Evolutionary conservation across 441 rosid species (phyloP), one percentile per base, ranked within the genome.

Genomic region (Euphorbia neoarborescens): DNA sequence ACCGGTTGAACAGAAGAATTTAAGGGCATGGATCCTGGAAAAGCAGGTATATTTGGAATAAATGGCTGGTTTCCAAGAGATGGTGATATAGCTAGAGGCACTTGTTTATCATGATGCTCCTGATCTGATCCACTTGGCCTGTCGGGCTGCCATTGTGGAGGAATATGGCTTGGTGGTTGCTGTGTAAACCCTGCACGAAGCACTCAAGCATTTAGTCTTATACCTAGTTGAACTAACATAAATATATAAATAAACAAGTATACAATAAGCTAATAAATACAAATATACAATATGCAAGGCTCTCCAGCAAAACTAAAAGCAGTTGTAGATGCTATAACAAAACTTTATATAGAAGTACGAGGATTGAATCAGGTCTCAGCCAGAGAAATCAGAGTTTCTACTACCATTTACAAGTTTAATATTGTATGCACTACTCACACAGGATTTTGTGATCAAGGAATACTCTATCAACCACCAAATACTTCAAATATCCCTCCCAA

Each of bases 11-110:
- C 77, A 67, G 94, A 78, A 71, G 91, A 68, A 69, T 71, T 82
- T 74, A 90, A 38, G 15, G 97, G 85, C 69, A 87, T 37, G 51
- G 96, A 78, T 62, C 89, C 89, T 1, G 94, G 83, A 75, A 89
- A 89, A 62, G 81, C 75, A 22, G 88, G 84, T 37, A 79, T 80
- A 79, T 78, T 89, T 65, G 90, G 84, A 65, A 86, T 76, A 76
- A 89, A 88, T 57, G 83, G 95, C 75, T 85, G 97, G 78, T 75
- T 75, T 66, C 80, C 78, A 13, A 83, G 68, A 17, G 86, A 70
- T 64, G 87, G 77, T 42, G 77, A 75, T 79, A 83, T 62, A 59
- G 74, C 73, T 46, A 76, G 62, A 14, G 74, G 69, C 30, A 66
- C 37, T 76, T 82, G 85, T 73, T 76, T 84, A 70, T 84, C 87